These are phyloP conservation scores for Ciborinia camelliae DNA, from an alignment of 2,329 filamentous ascomycete genomes.

Conservation along the genomic window DNA sequence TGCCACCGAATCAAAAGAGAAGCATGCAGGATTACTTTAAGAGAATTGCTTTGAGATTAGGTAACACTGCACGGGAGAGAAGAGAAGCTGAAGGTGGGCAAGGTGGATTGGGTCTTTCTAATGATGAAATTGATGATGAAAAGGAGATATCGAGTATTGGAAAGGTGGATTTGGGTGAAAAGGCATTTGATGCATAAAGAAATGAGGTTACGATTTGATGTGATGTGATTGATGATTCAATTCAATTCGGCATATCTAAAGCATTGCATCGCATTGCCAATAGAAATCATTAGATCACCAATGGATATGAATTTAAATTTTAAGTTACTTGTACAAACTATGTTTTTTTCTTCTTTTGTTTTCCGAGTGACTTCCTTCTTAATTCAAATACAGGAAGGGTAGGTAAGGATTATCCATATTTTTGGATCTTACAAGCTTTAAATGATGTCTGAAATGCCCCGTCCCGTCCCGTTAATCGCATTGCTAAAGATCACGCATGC, in stretches of 20 bases:
- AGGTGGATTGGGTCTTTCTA: constrained; percentile 79
- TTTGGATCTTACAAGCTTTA: too few species aligned
- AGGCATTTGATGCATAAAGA: constrained; percentile 35
- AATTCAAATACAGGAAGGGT: too few species aligned
- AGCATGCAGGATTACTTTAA: constrained; percentile 98
- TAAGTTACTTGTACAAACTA: not conserved
- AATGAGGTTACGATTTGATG: not conserved
- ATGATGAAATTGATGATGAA: constrained; percentile 92
- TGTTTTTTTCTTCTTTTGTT: not conserved
- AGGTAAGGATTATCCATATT: too few species aligned
- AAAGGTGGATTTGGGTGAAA: constrained; percentile 74
- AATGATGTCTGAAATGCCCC: too few species aligned
- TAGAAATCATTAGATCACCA: too few species aligned
- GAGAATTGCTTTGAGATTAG: constrained; percentile 78
- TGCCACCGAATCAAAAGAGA: constrained; percentile 72
- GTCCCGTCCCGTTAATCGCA: too few species aligned
- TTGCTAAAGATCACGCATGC: too few species aligned
- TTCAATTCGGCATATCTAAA: constrained; percentile 2
- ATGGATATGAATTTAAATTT: not conserved
- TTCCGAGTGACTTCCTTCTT: not conserved
- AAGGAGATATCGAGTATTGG: constrained; percentile 95
- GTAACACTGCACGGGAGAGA: constrained; percentile 82
- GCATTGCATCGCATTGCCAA: not conserved
- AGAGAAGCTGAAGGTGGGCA: constrained; percentile 87
- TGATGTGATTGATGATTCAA: constrained; percentile 1